A percentile compares a stretch with the other conserved stretches of the same genome.
These are phyloP conservation scores for Trichoderma koningiopsis DNA, from an alignment of 2,329 filamentous ascomycete species.

Conservation along the genomic window DNA sequence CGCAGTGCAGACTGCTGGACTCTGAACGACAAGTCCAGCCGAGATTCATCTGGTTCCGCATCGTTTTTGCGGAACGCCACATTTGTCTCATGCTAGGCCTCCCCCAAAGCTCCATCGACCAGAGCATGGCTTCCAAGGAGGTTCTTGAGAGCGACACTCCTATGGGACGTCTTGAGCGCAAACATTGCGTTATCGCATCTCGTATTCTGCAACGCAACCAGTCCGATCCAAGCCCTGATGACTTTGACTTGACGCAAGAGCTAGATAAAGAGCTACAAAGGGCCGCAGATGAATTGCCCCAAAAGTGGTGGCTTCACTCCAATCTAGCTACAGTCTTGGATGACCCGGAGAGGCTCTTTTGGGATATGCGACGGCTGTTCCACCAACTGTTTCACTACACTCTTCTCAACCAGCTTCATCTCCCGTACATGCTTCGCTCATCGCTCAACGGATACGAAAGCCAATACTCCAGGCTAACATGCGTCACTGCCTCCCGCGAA, in stretches of 20 bases:
- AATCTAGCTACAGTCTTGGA: slow-evolving; percentile 33
- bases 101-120: slow-evolving; percentile 36
- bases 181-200: slow-evolving; percentile 37
- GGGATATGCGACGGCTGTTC: slow-evolving; percentile 37
- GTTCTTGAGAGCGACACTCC: slow-evolving; percentile 33
- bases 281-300: slow-evolving; percentile 37
- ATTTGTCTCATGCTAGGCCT: slow-evolving; percentile 46
- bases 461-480: slow-evolving; percentile 41
- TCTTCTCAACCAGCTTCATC: slow-evolving; percentile 44
- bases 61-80: slow-evolving; percentile 42
- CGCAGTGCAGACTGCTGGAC: slow-evolving; percentile 7
- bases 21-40: slow-evolving; percentile 17
- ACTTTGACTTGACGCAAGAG: slow-evolving; percentile 34
- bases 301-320: slow-evolving; percentile 41
- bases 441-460: slow-evolving; percentile 28
- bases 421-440: slow-evolving; percentile 42
- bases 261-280: slow-evolving; percentile 40
- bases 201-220: slow-evolving; percentile 45
- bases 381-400: slow-evolving; percentile 44
- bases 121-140: slow-evolving; percentile 28
- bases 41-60: slow-evolving; percentile 42
- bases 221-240: slow-evolving; percentile 27
- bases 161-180: slow-evolving; percentile 36
- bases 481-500: slow-evolving; percentile 44
- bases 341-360: slow-evolving; percentile 31